Percentiles rank a stretch among this genome's conserved stretches.
Conservation (phyloP, 345 rosid genomes). For the Nephelium lappaceum region DNA sequence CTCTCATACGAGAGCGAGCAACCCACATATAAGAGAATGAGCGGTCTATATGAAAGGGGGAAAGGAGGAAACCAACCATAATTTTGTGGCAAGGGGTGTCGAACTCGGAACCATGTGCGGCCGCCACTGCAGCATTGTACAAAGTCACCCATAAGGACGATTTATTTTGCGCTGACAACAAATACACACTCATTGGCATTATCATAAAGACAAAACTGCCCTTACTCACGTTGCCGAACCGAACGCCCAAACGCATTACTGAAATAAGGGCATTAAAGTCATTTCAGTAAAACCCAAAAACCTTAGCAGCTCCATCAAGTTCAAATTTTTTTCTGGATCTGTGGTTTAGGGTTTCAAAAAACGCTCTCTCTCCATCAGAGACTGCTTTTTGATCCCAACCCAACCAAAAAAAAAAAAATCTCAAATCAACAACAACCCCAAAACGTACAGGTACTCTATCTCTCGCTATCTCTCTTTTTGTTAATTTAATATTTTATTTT, state of each 20-base stretch:
- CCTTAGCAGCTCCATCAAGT: not conserved
- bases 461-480: not conserved
- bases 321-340: conserved; percentile 25
- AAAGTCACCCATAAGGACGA: too few species aligned
- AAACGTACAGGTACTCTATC: conserved; percentile 19
- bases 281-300: not conserved
- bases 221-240: too few species aligned
- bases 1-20: too few species aligned
- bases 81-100: too few species aligned
- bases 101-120: too few species aligned
- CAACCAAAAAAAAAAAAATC: conserved; percentile 2
- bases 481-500: not conserved
- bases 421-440: not conserved
- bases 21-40: too few species aligned
- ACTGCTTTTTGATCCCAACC: not conserved
- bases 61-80: too few species aligned
- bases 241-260: not conserved
- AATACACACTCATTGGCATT: not conserved
- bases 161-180: too few species aligned
- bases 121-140: too few species aligned
- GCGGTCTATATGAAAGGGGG: rapidly evolving
- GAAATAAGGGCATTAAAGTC: conserved; percentile 7
- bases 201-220: not conserved
- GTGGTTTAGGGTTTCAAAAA: conserved; percentile 33
- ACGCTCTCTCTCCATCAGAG: not conserved